Evolutionary conservation across 805 yeast species (phyloP).

Genomic region (Lipomyces starkeyi): DNA sequence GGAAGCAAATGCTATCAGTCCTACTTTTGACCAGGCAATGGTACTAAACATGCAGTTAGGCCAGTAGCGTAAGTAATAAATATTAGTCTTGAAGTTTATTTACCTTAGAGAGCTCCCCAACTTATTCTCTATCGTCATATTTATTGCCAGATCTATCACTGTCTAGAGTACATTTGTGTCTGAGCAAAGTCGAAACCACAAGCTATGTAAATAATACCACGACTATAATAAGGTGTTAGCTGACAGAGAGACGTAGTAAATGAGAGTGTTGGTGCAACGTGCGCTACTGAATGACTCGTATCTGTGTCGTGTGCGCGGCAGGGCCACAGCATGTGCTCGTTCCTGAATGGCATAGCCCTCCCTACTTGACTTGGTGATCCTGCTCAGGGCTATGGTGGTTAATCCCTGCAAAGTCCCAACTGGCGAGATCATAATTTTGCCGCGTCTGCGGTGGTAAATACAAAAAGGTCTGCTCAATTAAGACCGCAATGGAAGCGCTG

Average conservation of each 20-base stretch:
- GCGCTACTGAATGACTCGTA: neutral
- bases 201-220: neutral
- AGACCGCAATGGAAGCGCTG: neutral
- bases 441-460: neutral
- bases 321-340: too few species aligned
- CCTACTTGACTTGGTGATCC: neutral
- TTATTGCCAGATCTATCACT: neutral
- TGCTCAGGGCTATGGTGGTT: neutral
- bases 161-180: neutral
- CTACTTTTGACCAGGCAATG: constrained; percentile 39
- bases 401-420: constrained; percentile 5
- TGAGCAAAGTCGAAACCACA: too few species aligned
- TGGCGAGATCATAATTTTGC: neutral
- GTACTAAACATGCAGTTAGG: constrained; percentile 2
- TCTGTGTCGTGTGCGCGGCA: neutral
- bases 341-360: neutral
- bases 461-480: neutral
- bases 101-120: neutral
- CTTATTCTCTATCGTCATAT: neutral
- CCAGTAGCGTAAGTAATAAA: neutral
- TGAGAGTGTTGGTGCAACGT: neutral
- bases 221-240: neutral
- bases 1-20: constrained; percentile 36
- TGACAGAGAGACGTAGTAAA: neutral
- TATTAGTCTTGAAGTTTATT: neutral